These are phyloP conservation scores for Albugo laibachii DNA, from an alignment of 352 stramenopile species.

Conservation along the genomic window DNA sequence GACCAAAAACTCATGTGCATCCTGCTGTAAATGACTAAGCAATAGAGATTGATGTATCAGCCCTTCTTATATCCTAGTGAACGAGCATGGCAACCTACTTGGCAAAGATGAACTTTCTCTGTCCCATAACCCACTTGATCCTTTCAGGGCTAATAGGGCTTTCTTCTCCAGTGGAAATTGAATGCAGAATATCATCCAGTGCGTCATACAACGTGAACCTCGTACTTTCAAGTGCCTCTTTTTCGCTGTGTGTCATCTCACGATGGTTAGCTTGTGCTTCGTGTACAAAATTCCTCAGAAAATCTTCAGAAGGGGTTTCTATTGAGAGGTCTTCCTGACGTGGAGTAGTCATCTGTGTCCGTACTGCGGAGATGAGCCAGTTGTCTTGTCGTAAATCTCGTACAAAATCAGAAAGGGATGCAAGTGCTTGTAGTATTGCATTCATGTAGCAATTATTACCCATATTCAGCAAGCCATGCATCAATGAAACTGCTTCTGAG, in stretches of 20 bases:
- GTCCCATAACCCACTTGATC: slow-evolving; percentile 61
- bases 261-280: no score
- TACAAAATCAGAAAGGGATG: slow-evolving; percentile 42
- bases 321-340: background rate
- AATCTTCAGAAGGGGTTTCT: slow-evolving; percentile 1
- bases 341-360: background rate
- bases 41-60: slow-evolving; percentile 2
- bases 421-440: slow-evolving; percentile 75
- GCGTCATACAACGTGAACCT: no score
- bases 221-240: slow-evolving; percentile 13
- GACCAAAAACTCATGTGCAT: slow-evolving; percentile 74
- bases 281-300: no score
- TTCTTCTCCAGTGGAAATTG: slow-evolving; percentile 40
- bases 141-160: slow-evolving; percentile 51
- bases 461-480: slow-evolving; percentile 85
- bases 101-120: slow-evolving; percentile 58
- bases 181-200: slow-evolving; percentile 16
- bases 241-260: no score
- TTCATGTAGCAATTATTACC: slow-evolving; percentile 91
- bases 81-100: slow-evolving; percentile 17
- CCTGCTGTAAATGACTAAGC: slow-evolving; percentile 59
- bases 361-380: slow-evolving; percentile 1
- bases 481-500: background rate
- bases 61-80: slow-evolving; percentile 1
- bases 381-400: background rate